Evolutionary conservation across 257 asterid species (phyloP).

Genomic region (Scutellaria galericulata): DNA sequence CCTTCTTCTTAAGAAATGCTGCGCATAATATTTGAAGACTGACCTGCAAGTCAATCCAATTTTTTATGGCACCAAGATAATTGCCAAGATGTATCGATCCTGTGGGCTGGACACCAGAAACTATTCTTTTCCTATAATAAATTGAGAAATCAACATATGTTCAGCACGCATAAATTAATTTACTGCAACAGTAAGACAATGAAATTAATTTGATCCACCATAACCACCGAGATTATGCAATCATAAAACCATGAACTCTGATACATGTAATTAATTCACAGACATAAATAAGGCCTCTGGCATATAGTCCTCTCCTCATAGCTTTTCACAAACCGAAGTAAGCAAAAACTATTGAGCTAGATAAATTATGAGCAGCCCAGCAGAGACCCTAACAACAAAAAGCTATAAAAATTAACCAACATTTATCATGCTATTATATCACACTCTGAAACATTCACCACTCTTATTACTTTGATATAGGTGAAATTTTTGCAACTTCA

Average conservation of each 20-base stretch:
- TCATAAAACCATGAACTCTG: not conserved
- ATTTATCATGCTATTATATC: not conserved
- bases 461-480: not conserved
- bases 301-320: not conserved
- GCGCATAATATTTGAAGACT: slow-evolving; percentile 27
- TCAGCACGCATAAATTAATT: slow-evolving; percentile 20
- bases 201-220: slow-evolving; percentile 8
- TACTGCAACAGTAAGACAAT: slow-evolving; percentile 17
- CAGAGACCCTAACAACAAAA: slow-evolving; percentile 10
- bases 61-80: slow-evolving; percentile 94
- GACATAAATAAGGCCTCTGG: not conserved
- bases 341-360: slow-evolving; percentile 5
- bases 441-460: slow-evolving; percentile 1
- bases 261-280: not conserved
- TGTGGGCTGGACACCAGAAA: slow-evolving; percentile 99
- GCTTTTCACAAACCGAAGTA: not conserved
- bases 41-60: slow-evolving; percentile 93
- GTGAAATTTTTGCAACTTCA: not conserved
- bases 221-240: not conserved
- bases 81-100: slow-evolving; percentile 96
- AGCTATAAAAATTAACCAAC: slow-evolving; percentile 12
- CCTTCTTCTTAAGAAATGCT: slow-evolving; percentile 20
- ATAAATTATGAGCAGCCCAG: slow-evolving; percentile 12
- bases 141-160: slow-evolving; percentile 23
- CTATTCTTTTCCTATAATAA: slow-evolving; percentile 81